Conservation (phyloP, 2,329 filamentous ascomycete genomes). For the Pseudopyricularia javanii region DNA sequence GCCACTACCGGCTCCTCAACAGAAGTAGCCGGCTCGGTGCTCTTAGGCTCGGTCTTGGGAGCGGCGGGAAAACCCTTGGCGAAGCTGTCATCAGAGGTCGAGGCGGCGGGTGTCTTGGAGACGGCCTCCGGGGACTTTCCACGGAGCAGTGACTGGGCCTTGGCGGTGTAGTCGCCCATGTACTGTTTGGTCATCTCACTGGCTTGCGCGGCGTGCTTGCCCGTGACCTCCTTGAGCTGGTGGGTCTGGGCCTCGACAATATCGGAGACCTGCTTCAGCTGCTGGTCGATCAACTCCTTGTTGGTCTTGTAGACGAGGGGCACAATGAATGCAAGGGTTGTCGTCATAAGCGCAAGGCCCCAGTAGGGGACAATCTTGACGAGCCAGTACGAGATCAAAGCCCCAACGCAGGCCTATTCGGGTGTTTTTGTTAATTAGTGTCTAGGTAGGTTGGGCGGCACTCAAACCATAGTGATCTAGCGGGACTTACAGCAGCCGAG, state of each 20-base stretch:
- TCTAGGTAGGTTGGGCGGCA: too few relatives aligned
- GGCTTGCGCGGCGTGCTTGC: conserved; percentile 51
- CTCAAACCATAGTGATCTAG: background rate
- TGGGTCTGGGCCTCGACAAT: conserved; percentile 49
- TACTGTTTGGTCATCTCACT: conserved; percentile 55
- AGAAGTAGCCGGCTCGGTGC: conserved; percentile 6
- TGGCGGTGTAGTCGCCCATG: conserved; percentile 54
- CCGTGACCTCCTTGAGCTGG: conserved; percentile 48
- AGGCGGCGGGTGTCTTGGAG: conserved; percentile 17
- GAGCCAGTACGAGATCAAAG: conserved; percentile 55
- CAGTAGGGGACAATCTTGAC: conserved; percentile 60
- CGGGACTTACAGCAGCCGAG: conserved; percentile 42
- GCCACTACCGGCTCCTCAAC: conserved; percentile 8
- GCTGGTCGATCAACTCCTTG: conserved; percentile 56
- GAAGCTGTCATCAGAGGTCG: conserved; percentile 17
- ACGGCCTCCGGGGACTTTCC: conserved; percentile 31
- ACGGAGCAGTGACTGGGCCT: conserved; percentile 52
- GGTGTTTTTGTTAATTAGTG: background rate
- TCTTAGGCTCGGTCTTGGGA: conserved; percentile 23
- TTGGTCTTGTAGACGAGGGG: conserved; percentile 55
- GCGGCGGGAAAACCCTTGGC: conserved; percentile 36
- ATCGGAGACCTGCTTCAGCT: conserved; percentile 44
- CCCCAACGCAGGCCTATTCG: conserved; percentile 40
- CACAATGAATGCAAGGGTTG: conserved; percentile 46
- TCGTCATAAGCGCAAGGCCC: conserved; percentile 50